These are phyloP conservation scores for Gleditsia sinensis DNA, from an alignment of 306 rosid species.

Conservation along the genomic window DNA sequence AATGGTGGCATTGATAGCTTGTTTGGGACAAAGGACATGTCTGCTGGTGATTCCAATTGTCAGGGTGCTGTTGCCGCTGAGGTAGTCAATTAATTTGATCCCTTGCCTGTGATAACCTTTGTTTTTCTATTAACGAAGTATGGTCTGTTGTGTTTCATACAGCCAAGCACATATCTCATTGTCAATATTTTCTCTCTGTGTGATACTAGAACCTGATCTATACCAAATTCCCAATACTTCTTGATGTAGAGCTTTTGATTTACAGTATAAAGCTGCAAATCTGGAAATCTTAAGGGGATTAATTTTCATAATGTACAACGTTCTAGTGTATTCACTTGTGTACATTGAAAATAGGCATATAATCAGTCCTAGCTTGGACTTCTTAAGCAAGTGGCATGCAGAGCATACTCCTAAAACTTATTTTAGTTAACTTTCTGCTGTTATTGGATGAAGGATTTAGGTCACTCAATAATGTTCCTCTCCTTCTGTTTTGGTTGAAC, in stretches of 20 bases:
- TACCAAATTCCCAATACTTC: not conserved
- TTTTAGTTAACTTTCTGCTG: not conserved
- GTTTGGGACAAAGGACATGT: slow-evolving; percentile 62
- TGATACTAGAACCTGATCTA: not conserved
- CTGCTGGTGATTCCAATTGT: slow-evolving; percentile 68
- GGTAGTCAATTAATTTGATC: slow-evolving; percentile 52
- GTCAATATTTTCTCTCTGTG: slow-evolving; percentile 2
- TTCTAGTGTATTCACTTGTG: slow-evolving; percentile 4
- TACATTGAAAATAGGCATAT: not conserved
- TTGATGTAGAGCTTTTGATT: not conserved
- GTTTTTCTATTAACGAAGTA: slow-evolving; percentile 10
- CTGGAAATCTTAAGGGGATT: slow-evolving; percentile 3
- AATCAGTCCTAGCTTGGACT: not conserved
- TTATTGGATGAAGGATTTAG: not conserved
- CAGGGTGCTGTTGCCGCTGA: slow-evolving; percentile 72
- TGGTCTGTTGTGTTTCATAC: slow-evolving; percentile 9
- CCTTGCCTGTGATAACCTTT: slow-evolving; percentile 14
- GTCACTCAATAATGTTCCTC: not conserved
- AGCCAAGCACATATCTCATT: slow-evolving; percentile 14
- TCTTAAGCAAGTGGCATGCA: not conserved
- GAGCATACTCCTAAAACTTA: not conserved
- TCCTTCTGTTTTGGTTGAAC: not conserved
- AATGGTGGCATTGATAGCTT: slow-evolving; percentile 94
- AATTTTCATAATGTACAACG: not conserved
- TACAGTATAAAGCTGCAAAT: not conserved